Percentiles rank a stretch among this genome's conserved stretches.
Conservation (phyloP, 768 basidiomycete genomes). For the Suillus occidentalis region DNA sequence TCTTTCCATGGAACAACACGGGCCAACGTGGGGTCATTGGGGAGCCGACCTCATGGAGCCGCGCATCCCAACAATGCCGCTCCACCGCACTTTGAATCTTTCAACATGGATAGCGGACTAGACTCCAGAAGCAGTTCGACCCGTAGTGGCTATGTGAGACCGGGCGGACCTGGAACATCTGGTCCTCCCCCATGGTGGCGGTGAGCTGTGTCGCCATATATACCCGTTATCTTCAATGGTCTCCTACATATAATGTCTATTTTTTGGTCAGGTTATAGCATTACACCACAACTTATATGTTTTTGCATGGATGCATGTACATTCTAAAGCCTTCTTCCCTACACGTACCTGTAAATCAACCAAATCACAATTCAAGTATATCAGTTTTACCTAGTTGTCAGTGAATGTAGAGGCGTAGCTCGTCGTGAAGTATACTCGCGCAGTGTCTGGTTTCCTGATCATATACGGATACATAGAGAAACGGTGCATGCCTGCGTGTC, state of each 20-base stretch:
- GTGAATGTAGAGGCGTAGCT: not conserved
- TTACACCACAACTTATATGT: not conserved
- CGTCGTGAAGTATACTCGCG: not conserved
- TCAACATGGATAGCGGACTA: not conserved
- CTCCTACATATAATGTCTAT: not conserved
- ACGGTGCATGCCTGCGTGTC: too few relatives aligned
- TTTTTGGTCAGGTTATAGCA: not conserved
- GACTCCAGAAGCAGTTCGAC: not conserved
- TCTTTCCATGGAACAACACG: not conserved
- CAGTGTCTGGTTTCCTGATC: not conserved
- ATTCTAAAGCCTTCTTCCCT: not conserved
- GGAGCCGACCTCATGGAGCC: not conserved
- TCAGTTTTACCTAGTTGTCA: not conserved
- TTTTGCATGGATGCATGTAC: not conserved
- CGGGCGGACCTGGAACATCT: not conserved
- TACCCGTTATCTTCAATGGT: not conserved
- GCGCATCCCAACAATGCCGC: not conserved
- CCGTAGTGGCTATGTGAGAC: not conserved
- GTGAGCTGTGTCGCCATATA: not conserved
- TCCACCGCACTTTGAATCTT: not conserved
- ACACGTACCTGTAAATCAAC: not conserved
- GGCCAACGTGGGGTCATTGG: not conserved
- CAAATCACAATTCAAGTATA: not conserved
- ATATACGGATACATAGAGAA: too few relatives aligned
- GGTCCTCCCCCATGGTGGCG: constrained; percentile 2